These are phyloP conservation scores for Aspergillus ochraceus DNA, from an alignment of 2,329 filamentous ascomycete genomes.

Conservation along the genomic window DNA sequence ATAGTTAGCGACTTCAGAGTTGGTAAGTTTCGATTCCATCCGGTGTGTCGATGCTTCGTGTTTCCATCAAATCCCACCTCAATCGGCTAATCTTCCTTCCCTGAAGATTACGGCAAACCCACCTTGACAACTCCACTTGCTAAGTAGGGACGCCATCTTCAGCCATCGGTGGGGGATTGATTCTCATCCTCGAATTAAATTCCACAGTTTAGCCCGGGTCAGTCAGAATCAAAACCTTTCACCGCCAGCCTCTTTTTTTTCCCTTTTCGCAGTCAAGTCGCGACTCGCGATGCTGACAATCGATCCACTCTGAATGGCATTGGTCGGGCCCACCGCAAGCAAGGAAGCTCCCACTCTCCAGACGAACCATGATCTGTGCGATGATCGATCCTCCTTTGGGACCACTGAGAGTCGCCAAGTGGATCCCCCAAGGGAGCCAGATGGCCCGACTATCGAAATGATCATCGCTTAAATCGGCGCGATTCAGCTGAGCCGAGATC, in stretches of 20 bases:
- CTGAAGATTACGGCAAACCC: background rate
- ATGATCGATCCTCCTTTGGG: slow-evolving; percentile 14
- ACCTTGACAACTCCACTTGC: background rate
- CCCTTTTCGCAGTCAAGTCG: background rate
- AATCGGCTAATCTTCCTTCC: background rate
- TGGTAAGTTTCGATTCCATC: too few relatives aligned
- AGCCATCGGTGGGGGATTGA: background rate
- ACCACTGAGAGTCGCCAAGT: slow-evolving; percentile 12
- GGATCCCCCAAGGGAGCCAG: slow-evolving; percentile 1
- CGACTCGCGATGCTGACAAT: slow-evolving; percentile 12
- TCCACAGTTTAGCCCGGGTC: background rate
- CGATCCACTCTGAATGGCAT: slow-evolving; percentile 13
- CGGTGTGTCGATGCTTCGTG: too few relatives aligned
- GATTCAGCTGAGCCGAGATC: slow-evolving; percentile 18
- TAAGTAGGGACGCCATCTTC: background rate
- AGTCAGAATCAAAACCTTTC: background rate
- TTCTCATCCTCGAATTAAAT: background rate
- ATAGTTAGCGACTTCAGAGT: too few relatives aligned
- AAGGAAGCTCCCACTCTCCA: slow-evolving; percentile 14
- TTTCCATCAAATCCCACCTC: background rate
- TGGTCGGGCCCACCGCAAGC: slow-evolving; percentile 1
- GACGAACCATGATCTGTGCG: slow-evolving; percentile 26
- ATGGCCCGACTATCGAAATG: slow-evolving; percentile 16
- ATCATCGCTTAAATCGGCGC: slow-evolving; percentile 13
- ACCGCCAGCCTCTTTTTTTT: background rate